These are phyloP conservation scores for Diaporthe amygdali DNA, from an alignment of 2,329 filamentous ascomycete species.

Conservation along the genomic window DNA sequence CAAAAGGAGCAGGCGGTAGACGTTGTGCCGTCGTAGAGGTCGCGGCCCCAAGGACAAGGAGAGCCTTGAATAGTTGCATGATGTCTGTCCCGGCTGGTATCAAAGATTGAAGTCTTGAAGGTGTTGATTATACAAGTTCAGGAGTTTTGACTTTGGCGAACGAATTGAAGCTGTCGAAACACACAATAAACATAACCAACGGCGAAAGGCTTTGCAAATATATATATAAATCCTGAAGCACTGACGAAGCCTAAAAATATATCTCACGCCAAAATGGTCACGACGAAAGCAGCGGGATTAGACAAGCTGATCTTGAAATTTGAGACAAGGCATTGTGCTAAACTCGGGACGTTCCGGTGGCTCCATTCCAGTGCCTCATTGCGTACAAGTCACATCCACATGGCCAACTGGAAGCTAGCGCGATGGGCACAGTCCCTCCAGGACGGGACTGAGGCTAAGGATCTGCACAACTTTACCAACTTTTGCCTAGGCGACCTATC, in stretches of 20 bases:
- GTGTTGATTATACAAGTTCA: neutral
- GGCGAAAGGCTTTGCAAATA: neutral
- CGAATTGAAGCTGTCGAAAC: neutral
- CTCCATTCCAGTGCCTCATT: neutral
- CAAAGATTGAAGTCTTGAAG: neutral
- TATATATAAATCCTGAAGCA: neutral
- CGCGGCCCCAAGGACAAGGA: neutral
- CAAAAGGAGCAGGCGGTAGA: neutral
- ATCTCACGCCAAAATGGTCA: neutral
- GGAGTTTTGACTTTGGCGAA: neutral
- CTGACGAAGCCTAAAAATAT: neutral
- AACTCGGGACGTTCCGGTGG: neutral
- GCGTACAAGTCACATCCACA: neutral
- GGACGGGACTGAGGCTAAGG: neutral
- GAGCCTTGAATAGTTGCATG: neutral
- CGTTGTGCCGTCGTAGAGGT: neutral
- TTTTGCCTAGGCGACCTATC: neutral
- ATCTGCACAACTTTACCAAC: neutral
- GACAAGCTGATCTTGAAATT: neutral
- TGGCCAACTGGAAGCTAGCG: neutral
- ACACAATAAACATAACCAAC: neutral
- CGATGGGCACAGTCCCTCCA: neutral
- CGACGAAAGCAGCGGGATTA: neutral
- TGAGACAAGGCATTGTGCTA: neutral
- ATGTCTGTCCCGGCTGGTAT: neutral